Evolutionary conservation across 163 green algal species (phyloP).

Genomic region (Prototheca cutis): DNA sequence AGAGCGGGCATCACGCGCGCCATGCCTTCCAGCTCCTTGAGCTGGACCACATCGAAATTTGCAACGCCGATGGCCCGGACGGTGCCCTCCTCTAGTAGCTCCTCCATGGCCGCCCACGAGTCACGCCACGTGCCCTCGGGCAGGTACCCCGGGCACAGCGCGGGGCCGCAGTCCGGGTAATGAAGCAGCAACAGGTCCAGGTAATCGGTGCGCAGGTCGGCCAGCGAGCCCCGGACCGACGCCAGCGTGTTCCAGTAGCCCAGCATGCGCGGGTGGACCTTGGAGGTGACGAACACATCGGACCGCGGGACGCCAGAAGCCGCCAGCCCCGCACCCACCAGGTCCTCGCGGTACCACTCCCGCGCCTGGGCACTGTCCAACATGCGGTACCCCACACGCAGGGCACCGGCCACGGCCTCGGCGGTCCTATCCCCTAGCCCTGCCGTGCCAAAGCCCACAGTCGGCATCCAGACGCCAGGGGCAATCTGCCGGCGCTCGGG

Average conservation of each 20-base stretch:
- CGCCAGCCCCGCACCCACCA: constrained; percentile 46
- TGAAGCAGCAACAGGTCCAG: constrained; percentile 77
- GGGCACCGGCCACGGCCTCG: constrained; percentile 42
- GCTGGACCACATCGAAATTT: constrained; percentile 66
- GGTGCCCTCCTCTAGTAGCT: constrained; percentile 33
- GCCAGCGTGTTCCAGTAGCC: constrained; percentile 48
- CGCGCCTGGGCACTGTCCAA: constrained; percentile 65
- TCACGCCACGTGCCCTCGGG: constrained; percentile 47
- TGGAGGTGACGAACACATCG: constrained; percentile 66
- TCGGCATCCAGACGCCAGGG: constrained; percentile 51
- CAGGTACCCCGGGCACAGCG: constrained; percentile 36
- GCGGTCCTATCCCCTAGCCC: constrained; percentile 44
- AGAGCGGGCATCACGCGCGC: constrained; percentile 45
- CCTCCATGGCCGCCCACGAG: constrained; percentile 59
- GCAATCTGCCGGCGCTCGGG: constrained; percentile 22
- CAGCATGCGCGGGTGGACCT: constrained; percentile 67
- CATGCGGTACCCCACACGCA: constrained; percentile 49
- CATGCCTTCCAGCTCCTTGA: constrained; percentile 40
- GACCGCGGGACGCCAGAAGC: constrained; percentile 27
- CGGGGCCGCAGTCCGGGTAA: constrained; percentile 62
- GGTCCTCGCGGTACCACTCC: constrained; percentile 77
- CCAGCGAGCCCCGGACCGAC: constrained; percentile 25
- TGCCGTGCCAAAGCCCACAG: constrained; percentile 65
- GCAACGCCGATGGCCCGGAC: constrained; percentile 57
- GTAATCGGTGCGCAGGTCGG: constrained; percentile 50